phyloP scores from a whole-genome alignment of 257 asterid genomes.

The Plantago elongata region DNA sequence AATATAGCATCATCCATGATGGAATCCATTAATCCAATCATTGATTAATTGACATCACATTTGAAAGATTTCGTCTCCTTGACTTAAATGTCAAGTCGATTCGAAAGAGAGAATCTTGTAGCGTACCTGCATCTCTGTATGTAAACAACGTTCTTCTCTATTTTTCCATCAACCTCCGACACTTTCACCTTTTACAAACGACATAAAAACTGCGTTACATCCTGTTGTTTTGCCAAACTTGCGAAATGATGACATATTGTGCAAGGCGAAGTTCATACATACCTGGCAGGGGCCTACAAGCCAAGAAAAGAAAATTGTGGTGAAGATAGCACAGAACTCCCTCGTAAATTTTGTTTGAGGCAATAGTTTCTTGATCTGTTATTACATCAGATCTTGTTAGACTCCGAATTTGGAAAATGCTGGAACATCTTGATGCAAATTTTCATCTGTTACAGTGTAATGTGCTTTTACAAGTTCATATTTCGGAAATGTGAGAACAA shows the following conservation, averaged over 20 bases:
- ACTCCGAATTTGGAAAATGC: not conserved
- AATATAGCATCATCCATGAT: not conserved
- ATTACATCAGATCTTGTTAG: not conserved
- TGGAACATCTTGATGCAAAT: too few species aligned
- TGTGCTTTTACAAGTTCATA: too few species aligned
- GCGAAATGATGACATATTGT: too few species aligned
- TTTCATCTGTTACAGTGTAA: too few species aligned
- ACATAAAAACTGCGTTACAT: not conserved
- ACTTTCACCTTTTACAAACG: slow-evolving; percentile 52
- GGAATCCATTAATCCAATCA: not conserved
- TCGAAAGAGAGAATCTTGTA: not conserved
- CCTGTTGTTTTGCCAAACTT: too few species aligned
- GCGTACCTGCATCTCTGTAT: slow-evolving; percentile 84
- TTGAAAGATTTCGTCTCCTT: too few species aligned
- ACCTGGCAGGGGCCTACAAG: slow-evolving; percentile 90
- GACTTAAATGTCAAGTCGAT: not conserved
- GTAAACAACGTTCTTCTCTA: slow-evolving; percentile 70
- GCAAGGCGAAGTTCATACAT: not conserved
- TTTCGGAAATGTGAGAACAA: too few species aligned
- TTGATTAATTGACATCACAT: too few species aligned
- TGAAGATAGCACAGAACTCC: slow-evolving; percentile 65
- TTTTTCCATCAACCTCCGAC: slow-evolving; percentile 57
- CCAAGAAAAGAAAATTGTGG: slow-evolving; percentile 81
- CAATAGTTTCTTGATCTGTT: slow-evolving; percentile 48
- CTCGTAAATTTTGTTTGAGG: slow-evolving; percentile 60